A percentile compares a stretch with the other conserved stretches of the same genome.
phyloP scores from a whole-genome alignment of 352 stramenopile species.

The Phytophthora citrophthora region DNA sequence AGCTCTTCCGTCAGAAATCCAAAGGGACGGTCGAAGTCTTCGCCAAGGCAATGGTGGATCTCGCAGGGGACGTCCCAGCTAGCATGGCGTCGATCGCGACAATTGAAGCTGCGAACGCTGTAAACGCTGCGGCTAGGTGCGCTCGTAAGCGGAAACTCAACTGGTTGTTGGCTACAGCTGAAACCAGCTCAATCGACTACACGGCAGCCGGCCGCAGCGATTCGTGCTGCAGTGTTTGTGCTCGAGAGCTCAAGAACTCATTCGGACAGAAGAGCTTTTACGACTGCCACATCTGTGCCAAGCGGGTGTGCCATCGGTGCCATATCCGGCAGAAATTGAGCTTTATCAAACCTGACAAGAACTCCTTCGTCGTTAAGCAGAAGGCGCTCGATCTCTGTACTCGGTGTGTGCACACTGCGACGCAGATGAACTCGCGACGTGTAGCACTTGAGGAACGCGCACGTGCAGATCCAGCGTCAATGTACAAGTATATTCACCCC shows the following conservation, averaged over 20 bases:
- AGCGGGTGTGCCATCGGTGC: conserved; percentile 37
- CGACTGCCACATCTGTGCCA: conserved; percentile 36
- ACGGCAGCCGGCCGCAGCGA: conserved; percentile 1
- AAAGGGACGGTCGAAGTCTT: conserved; percentile 41
- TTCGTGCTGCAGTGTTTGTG: conserved; percentile 31
- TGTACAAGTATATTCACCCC: conserved; percentile 35
- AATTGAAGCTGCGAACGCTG: conserved; percentile 16
- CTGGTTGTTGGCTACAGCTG: conserved; percentile 30
- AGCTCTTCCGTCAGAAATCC: conserved; percentile 41
- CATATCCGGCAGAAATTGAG: conserved; percentile 35
- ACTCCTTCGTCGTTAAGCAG: conserved; percentile 26
- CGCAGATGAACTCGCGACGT: conserved; percentile 34
- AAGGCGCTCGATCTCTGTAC: conserved; percentile 37
- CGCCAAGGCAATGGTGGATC: conserved; percentile 36
- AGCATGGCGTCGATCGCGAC: conserved; percentile 26
- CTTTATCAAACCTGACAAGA: conserved; percentile 27
- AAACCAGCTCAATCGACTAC: conserved; percentile 14
- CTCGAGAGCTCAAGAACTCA: conserved; percentile 17
- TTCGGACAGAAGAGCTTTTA: conserved; percentile 28
- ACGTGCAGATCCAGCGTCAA: conserved; percentile 19
- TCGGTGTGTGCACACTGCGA: conserved; percentile 35
- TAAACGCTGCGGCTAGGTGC: conserved; percentile 24
- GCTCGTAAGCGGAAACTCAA: conserved; percentile 41
- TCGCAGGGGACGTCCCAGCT: conserved; percentile 19
- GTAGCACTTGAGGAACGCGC: conserved; percentile 39